These are phyloP conservation scores for Solanum bulbocastanum DNA, from an alignment of 257 asterid genomes.

Conservation along the genomic window DNA sequence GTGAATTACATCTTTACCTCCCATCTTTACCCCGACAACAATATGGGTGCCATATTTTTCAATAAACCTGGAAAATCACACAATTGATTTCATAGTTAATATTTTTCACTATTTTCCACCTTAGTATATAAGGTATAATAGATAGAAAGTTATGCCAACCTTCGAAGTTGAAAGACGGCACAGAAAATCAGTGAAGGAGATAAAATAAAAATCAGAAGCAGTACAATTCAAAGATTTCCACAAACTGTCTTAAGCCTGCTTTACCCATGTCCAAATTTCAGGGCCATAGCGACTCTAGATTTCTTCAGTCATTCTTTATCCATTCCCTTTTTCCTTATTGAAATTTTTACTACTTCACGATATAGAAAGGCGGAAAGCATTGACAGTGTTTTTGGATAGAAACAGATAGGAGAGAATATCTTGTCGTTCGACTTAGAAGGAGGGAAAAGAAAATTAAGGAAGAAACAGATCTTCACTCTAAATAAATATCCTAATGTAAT, in stretches of 20 bases:
- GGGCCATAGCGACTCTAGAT: background rate
- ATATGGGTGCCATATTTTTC: slow-evolving; percentile 91
- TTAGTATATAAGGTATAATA: background rate
- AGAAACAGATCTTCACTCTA: background rate
- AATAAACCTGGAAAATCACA: slow-evolving; percentile 66
- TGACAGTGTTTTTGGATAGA: background rate
- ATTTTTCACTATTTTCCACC: background rate
- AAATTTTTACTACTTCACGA: background rate
- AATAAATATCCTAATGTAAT: background rate
- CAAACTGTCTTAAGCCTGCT: background rate
- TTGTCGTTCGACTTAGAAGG: background rate
- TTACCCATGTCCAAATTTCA: background rate
- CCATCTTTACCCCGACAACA: slow-evolving; percentile 90
- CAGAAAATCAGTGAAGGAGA: background rate
- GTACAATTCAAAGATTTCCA: background rate
- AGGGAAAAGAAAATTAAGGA: background rate
- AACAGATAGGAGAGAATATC: background rate
- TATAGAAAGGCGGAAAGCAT: background rate
- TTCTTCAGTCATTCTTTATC: background rate
- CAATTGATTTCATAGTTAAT: background rate
- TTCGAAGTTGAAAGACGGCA: background rate
- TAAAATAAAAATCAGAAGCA: background rate
- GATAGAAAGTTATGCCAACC: background rate
- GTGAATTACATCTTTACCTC: slow-evolving; percentile 94
- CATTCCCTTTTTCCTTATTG: background rate